Percentiles rank a stretch among this genome's conserved stretches.
phyloP scores from a whole-genome alignment of 2,329 filamentous ascomycete genomes.

The Fonsecaea nubica region DNA sequence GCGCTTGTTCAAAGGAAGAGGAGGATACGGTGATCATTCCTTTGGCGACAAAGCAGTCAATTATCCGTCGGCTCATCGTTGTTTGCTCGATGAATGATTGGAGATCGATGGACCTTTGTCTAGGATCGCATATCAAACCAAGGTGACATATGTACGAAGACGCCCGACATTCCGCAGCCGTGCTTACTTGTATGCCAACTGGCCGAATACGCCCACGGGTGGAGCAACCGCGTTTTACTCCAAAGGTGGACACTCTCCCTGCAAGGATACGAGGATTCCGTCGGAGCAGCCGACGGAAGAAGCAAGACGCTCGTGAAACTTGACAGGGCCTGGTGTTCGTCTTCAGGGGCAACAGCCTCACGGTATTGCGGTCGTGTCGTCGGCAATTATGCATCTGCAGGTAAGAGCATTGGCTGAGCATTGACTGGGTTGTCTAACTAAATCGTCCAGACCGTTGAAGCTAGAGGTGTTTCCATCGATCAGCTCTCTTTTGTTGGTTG shows the following conservation, averaged over 20 bases:
- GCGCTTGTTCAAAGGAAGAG: neutral
- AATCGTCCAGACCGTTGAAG: no score
- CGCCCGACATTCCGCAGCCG: constrained; percentile 1
- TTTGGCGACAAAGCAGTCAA: neutral
- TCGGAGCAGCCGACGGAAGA: neutral
- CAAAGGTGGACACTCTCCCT: neutral
- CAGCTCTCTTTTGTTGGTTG: no score
- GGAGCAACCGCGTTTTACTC: neutral
- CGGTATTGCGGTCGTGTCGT: neutral
- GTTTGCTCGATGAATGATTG: neutral
- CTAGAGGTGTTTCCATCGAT: no score
- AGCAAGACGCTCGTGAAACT: neutral
- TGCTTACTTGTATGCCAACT: neutral
- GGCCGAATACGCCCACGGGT: neutral
- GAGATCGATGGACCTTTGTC: neutral
- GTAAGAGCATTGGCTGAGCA: neutral
- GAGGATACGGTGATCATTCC: neutral
- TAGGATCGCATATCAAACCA: neutral
- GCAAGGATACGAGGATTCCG: neutral
- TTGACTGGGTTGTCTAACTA: neutral
- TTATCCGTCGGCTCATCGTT: neutral
- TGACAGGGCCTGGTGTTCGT: neutral
- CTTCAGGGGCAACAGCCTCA: neutral
- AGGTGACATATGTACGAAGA: neutral
- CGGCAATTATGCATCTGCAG: neutral